These are phyloP conservation scores for Thelephora ganbajun DNA, from an alignment of 768 basidiomycete genomes.

Conservation along the genomic window DNA sequence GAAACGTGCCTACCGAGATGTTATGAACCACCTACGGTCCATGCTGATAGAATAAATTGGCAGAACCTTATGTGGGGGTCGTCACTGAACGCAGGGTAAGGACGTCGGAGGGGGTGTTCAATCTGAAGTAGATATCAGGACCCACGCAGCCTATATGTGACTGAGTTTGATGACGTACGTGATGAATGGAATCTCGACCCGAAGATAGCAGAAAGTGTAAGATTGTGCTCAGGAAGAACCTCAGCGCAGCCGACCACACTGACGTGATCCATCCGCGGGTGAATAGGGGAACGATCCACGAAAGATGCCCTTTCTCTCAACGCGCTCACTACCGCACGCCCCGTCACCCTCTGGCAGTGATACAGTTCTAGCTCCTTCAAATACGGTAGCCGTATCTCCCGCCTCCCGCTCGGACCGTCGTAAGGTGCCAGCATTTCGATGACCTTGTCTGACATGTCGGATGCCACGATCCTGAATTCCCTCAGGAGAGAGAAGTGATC, in stretches of 20 bases:
- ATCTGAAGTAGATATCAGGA: too few relatives aligned
- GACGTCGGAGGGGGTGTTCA: too few relatives aligned
- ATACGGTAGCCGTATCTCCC: slow-evolving; percentile 37
- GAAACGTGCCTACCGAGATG: too few relatives aligned
- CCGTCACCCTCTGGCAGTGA: slow-evolving; percentile 51
- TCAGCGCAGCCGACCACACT: slow-evolving; percentile 16
- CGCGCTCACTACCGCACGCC: slow-evolving; percentile 39
- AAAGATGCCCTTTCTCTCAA: slow-evolving; percentile 32
- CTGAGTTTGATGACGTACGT: too few relatives aligned
- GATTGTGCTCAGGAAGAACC: slow-evolving; percentile 13
- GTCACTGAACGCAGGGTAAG: too few relatives aligned
- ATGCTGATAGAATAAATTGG: too few relatives aligned
- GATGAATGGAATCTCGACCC: too few relatives aligned
- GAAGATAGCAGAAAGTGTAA: slow-evolving; percentile 8
- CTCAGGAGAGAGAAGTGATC: slow-evolving; percentile 36
- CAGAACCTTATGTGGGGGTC: too few relatives aligned
- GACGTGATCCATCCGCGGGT: slow-evolving; percentile 15
- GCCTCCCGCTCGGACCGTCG: slow-evolving; percentile 4
- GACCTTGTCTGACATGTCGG: slow-evolving; percentile 70
- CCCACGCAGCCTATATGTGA: too few relatives aligned
- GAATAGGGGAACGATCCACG: slow-evolving; percentile 17
- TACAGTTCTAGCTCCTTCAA: slow-evolving; percentile 38
- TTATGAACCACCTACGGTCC: too few relatives aligned
- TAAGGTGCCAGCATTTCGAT: slow-evolving; percentile 41
- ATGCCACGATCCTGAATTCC: slow-evolving; percentile 63